Base-by-base conservation (phyloP, 2,329 filamentous ascomycete genomes). In the Microdochium trichocladiopsis region DNA sequence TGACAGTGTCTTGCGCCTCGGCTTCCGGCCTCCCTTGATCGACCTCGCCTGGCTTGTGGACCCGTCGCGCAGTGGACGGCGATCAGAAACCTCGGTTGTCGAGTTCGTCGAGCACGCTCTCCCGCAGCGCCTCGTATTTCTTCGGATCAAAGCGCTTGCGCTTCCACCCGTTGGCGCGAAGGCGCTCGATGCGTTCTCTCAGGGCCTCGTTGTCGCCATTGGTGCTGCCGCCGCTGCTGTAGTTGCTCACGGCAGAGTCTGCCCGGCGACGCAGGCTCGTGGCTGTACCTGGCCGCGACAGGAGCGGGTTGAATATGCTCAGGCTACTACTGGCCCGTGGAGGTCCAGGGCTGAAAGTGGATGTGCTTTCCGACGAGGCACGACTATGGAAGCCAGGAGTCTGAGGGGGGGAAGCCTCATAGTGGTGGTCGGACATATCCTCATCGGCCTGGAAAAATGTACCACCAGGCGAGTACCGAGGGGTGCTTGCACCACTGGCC, bases 111-210 rank as follows among this genome's bases (percentile, higher is more conserved):
- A 83, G 64, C 37, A 73, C 79, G 50, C 67, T 71, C 58, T 78
- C 76, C 14, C 77, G 68, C 9, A 83, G 67, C 21, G 71, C 70
- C 61, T 80, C 75, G 59, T 84, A 83, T 36, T 76, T 71, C 47
- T 67, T 63, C 5, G 68, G 66, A 55, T 84, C 75, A 57, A 84
- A 84, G 22, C 80, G 73, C 57, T 74, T 74, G 25, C 80, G 68
- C 59, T 72, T 73, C 80, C 80, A 83, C 2, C 79, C 79, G 49
- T 60, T 70, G n/a, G 72, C 72, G 21, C 78, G 73, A 11, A 84
- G 65, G 10, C 75, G 71, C 64, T 80, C 77, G 56, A 83, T 82
- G 23, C 80, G 72, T 6, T 75, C 70, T 53, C 71, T 69, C 2
- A 80, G 65, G 16, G 51, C 56, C 22, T 25, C 21, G 14, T 31